Percentiles rank a stretch among this genome's conserved stretches.
Evolutionary conservation across 257 asterid species (phyloP).

Genomic region (Solanum ahanhuiri): DNA sequence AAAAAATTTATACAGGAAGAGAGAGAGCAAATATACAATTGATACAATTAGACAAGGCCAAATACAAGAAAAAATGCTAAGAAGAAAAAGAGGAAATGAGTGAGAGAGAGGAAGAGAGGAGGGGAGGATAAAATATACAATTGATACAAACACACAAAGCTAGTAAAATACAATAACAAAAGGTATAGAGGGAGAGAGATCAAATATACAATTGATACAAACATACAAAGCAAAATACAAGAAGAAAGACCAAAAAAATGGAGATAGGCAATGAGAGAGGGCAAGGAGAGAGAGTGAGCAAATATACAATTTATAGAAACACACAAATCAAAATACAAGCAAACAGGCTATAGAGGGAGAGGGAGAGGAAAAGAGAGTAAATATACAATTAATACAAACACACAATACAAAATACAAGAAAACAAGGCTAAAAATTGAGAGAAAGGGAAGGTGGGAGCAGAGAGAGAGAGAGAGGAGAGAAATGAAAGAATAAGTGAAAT

Average conservation of each 20-base stretch:
- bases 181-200: neutral
- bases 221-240: neutral
- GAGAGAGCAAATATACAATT: neutral
- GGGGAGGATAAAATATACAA: no score
- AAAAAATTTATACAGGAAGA: neutral
- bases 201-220: neutral
- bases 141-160: no score
- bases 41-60: neutral
- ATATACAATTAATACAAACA: neutral
- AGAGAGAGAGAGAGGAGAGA: no score
- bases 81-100: neutral
- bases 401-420: neutral
- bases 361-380: neutral
- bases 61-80: neutral
- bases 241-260: neutral
- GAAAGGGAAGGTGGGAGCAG: neutral
- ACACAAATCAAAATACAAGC: no score
- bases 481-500: no score
- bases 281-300: no score
- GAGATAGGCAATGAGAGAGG: neutral
- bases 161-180: neutral
- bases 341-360: neutral
- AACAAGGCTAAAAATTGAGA: neutral
- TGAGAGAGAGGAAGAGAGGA: neutral
- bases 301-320: no score